A percentile compares a stretch with the other conserved stretches of the same genome.
phyloP scores from a whole-genome alignment of 306 rosid genomes.

The Quercus suber region DNA sequence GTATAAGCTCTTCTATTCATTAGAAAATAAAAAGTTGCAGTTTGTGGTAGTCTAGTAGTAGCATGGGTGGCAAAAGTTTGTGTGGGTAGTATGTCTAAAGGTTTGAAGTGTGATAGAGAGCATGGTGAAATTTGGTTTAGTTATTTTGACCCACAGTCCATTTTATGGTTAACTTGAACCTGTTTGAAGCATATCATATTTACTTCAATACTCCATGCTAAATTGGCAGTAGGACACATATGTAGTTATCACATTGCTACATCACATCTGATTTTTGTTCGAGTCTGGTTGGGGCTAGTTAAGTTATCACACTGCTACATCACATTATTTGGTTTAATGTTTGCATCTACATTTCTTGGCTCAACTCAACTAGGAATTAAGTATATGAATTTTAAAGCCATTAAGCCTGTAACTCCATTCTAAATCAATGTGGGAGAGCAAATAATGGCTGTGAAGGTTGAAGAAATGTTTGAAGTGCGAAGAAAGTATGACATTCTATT shows the following conservation, averaged over 20 bases:
- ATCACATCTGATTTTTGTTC: not conserved
- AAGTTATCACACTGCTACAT: not conserved
- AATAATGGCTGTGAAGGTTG: too few relatives aligned
- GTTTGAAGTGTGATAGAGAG: not conserved
- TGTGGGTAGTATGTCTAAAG: not conserved
- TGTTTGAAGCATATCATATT: not conserved
- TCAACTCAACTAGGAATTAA: too few relatives aligned
- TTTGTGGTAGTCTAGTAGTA: too few relatives aligned
- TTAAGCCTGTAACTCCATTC: not conserved
- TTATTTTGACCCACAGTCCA: not conserved
- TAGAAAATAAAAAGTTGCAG: not conserved
- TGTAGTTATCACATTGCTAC: too few relatives aligned
- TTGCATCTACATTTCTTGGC: too few relatives aligned
- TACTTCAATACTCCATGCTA: not conserved
- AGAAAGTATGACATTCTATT: too few relatives aligned
- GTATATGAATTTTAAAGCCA: too few relatives aligned
- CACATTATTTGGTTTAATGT: too few relatives aligned
- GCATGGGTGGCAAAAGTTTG: not conserved
- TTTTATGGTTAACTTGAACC: not conserved
- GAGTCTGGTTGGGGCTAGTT: not conserved
- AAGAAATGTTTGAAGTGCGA: too few relatives aligned
- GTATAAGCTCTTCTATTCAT: not conserved
- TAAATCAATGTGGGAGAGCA: not conserved
- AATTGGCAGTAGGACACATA: too few relatives aligned
- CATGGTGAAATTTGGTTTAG: not conserved